Evolutionary conservation across 2,329 filamentous ascomycete genomes (phyloP).

Genomic region (Knufia petricola): DNA sequence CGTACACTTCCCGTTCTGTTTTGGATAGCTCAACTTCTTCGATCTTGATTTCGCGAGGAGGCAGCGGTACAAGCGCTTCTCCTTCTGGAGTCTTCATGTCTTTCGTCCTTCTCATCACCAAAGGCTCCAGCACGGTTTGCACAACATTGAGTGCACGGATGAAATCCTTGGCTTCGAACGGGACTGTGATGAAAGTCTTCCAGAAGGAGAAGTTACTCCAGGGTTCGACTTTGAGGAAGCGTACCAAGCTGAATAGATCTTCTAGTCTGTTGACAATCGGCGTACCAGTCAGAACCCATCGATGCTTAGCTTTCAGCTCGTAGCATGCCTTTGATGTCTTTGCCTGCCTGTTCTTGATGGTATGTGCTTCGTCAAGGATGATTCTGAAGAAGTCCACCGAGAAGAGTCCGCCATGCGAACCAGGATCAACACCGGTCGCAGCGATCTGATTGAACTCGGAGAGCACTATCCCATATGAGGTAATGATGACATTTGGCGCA

Average conservation of each 20-base stretch:
- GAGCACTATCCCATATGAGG: conserved; percentile 83
- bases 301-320: conserved; percentile 71
- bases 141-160: conserved; percentile 90
- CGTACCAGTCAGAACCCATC: conserved; percentile 90
- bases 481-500: conserved; percentile 85
- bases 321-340: conserved; percentile 96
- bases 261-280: conserved; percentile 94
- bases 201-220: conserved; percentile 99
- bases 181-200: conserved; percentile 96
- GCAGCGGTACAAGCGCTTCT: conserved; percentile 68
- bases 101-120: conserved; percentile 92
- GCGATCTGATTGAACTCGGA: conserved; percentile 77
- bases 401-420: conserved; percentile 65
- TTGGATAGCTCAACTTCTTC: conserved; percentile 78
- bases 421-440: conserved; percentile 53
- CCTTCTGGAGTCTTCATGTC: conserved; percentile 95
- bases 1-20: conserved; percentile 81
- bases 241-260: conserved; percentile 85
- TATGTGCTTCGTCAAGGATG: conserved; percentile 90
- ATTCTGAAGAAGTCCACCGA: conserved; percentile 89
- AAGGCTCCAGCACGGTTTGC: conserved; percentile 86
- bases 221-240: conserved; percentile 86
- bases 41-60: conserved; percentile 71
- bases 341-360: conserved; percentile 80
- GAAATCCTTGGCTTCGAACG: conserved; percentile 92